Evolutionary conservation across 2,329 filamentous ascomycete genomes (phyloP), one percentile per base, ranked within the genome.

Genomic region (Scorias spongiosa): DNA sequence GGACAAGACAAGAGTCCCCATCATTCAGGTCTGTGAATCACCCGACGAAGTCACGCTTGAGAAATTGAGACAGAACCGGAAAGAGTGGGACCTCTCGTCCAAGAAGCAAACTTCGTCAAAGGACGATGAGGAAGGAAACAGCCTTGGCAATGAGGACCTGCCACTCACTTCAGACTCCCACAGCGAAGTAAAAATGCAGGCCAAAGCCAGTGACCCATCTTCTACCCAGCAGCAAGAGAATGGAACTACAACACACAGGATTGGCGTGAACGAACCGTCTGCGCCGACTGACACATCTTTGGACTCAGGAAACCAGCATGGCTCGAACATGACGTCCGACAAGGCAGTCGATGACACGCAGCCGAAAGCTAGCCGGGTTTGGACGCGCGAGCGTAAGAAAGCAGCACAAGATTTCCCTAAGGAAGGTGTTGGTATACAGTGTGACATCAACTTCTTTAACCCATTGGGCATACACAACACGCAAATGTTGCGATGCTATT

Each of bases 371-470:
- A 18, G 48, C 32, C 50, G 32, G 3, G 12, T 53, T 8, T 71
- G 68, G 68, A 56, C 58, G 1, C 63, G 69, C 15, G 69, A 71
- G 48, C 68, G 66, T 45, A 60, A 60, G 15, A 56, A 62, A 10
- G 68, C 68, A 0, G 67, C 67, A 10, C 72, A 93, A 2, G 85
- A 91, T 59, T 89, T 89, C 46, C 83, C 84, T 5, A 84, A 84
- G 55, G 67, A 69, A 8, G 80, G 80, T 3, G 75, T 81, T 26
- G 86, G 86, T n/a, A 83, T 89, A 11, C 84, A 88, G 58, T 91
- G 84, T 58, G 86, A 94, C 57, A 85, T 95, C 68, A 93, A 93
- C 61, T 94, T 94, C 58, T 82, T 82, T 1, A 87, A 87, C 14
- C 78, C 84, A 39, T 74, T 94, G 2, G 86, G 81, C 1, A 69